These are phyloP conservation scores for Xeromyces bisporus DNA, from an alignment of 495 filamentous ascomycete species.

Conservation along the genomic window DNA sequence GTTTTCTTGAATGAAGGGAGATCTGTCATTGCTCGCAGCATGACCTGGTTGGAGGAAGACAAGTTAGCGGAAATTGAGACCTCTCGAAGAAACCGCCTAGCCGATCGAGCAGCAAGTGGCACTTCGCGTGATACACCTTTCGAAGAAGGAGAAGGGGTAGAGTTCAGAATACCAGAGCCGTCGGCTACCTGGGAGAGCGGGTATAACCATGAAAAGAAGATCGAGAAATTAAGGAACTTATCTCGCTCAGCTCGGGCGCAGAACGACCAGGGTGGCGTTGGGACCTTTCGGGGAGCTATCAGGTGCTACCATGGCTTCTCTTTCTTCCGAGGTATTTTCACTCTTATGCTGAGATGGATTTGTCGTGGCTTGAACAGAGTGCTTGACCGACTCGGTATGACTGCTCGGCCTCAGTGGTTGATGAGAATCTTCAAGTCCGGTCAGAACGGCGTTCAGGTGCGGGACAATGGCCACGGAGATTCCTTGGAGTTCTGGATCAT, in stretches of 20 bases:
- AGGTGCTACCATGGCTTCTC: slow-evolving; percentile 57
- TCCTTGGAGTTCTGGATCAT: slow-evolving; percentile 44
- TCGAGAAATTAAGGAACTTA: slow-evolving; percentile 32
- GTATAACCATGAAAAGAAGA: slow-evolving; percentile 49
- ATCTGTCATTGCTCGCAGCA: slow-evolving; percentile 50
- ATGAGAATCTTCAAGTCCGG: slow-evolving; percentile 17
- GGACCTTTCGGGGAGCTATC: slow-evolving; percentile 52
- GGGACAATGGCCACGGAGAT: slow-evolving; percentile 8
- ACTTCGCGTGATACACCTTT: slow-evolving; percentile 16
- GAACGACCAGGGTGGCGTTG: slow-evolving; percentile 46
- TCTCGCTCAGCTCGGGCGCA: slow-evolving; percentile 20
- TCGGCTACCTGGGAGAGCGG: slow-evolving; percentile 35
- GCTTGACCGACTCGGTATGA: slow-evolving; percentile 44
- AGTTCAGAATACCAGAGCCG: slow-evolving; percentile 20
- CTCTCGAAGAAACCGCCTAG: slow-evolving; percentile 13
- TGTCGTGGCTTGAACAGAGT: slow-evolving; percentile 35
- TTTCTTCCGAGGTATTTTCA: slow-evolving; percentile 55
- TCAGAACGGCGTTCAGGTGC: slow-evolving; percentile 6
- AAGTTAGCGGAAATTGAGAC: slow-evolving; percentile 44
- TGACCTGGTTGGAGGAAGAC: slow-evolving; percentile 88
- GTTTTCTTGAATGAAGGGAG: slow-evolving; percentile 87
- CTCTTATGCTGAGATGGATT: slow-evolving; percentile 43
- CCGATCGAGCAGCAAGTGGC: slow-evolving; percentile 10
- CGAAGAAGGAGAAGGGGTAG: slow-evolving; percentile 14
- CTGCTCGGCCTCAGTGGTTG: slow-evolving; percentile 45